phyloP scores from a whole-genome alignment of 306 rosid species.

The Ormosia semicastrata region DNA sequence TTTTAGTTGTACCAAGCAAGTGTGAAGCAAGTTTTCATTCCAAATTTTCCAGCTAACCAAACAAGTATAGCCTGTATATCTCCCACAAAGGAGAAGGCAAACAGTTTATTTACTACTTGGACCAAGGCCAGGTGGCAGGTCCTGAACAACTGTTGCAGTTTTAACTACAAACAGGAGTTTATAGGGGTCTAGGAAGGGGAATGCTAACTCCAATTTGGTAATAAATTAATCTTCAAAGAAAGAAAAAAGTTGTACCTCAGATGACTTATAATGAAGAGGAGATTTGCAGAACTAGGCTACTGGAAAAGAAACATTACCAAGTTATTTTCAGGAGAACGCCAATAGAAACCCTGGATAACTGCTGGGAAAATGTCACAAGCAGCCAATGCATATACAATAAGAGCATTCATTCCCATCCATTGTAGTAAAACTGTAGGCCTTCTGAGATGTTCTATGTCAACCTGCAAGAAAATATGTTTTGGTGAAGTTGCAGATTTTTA shows the following conservation, averaged over 20 bases:
- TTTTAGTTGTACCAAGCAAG: not conserved
- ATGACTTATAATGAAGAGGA: not conserved
- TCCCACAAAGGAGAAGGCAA: not conserved
- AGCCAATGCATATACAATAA: slow-evolving; percentile 64
- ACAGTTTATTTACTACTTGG: not conserved
- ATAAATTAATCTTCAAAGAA: not conserved
- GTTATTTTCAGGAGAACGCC: slow-evolving; percentile 68
- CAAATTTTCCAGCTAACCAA: not conserved
- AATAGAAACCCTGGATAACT: slow-evolving; percentile 73
- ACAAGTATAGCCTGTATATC: not conserved
- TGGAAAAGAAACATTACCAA: slow-evolving; percentile 49
- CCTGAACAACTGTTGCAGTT: not conserved
- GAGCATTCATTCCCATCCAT: slow-evolving; percentile 87
- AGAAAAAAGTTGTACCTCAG: not conserved
- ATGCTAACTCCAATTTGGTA: not conserved
- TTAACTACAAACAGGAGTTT: not conserved
- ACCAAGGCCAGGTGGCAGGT: not conserved
- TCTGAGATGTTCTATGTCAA: slow-evolving; percentile 52
- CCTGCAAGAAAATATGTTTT: slow-evolving; percentile 42
- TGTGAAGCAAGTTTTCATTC: not conserved
- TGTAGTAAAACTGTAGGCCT: slow-evolving; percentile 60
- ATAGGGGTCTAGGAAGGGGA: slow-evolving; percentile 2
- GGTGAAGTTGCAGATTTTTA: slow-evolving; percentile 18
- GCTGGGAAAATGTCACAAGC: slow-evolving; percentile 75
- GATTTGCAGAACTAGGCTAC: not conserved